phyloP scores from a whole-genome alignment of 495 filamentous ascomycete genomes.

The Monascus purpureus region DNA sequence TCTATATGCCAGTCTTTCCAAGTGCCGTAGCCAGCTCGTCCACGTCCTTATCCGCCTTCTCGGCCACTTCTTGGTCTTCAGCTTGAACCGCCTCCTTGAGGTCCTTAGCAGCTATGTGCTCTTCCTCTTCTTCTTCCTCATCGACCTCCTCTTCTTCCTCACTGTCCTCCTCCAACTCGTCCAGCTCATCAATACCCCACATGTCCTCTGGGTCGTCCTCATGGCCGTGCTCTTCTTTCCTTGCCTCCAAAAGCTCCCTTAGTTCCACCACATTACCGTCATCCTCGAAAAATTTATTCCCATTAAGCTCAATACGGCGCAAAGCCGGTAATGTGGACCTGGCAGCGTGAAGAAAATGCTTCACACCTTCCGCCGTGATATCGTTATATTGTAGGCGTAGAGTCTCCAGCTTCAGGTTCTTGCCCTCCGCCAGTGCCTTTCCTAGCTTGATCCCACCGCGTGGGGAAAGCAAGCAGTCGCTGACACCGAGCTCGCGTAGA shows the following conservation, averaged over 20 bases:
- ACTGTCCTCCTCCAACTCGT: conserved; percentile 63
- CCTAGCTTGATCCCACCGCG: conserved; percentile 65
- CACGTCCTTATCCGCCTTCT: conserved; percentile 63
- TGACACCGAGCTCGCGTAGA: conserved; percentile 72
- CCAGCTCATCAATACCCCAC: conserved; percentile 77
- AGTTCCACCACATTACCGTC: conserved; percentile 47
- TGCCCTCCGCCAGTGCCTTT: conserved; percentile 55
- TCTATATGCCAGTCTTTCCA: conserved; percentile 43
- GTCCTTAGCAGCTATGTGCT: conserved; percentile 36
- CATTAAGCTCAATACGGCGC: conserved; percentile 81
- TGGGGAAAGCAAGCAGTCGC: conserved; percentile 72
- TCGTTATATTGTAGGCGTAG: conserved; percentile 91
- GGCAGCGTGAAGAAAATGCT: conserved; percentile 50
- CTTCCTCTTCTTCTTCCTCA: conserved; percentile 51
- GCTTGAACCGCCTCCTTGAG: conserved; percentile 58
- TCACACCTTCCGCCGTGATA: conserved; percentile 59
- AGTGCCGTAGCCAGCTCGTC: conserved; percentile 67
- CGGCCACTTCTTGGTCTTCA: conserved; percentile 57
- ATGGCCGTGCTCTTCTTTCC: conserved; percentile 43
- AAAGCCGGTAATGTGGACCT: conserved; percentile 52
- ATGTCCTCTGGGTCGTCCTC: conserved; percentile 40
- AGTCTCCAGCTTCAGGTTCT: conserved; percentile 62
- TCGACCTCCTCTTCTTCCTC: conserved; percentile 59
- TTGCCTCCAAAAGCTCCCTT: conserved; percentile 33
- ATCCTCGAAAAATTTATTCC: conserved; percentile 86